Base-by-base conservation (phyloP, 2,329 filamentous ascomycete genomes). In the Ophiostoma angusticollis region DNA sequence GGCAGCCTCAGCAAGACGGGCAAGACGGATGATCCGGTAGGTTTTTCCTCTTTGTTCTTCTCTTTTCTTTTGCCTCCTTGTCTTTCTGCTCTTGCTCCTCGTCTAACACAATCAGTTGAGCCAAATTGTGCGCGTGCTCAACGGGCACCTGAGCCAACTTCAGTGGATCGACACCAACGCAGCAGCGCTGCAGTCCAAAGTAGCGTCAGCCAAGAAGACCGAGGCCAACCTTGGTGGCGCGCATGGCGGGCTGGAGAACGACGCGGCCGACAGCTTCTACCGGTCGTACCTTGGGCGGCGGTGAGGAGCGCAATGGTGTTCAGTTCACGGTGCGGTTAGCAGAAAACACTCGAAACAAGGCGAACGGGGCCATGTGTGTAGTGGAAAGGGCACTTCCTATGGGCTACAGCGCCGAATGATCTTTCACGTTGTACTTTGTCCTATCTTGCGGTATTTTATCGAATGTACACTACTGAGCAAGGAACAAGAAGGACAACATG, bases 91-190 rank as follows among this genome's bases (percentile, higher is more conserved):
- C 16, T 14, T 14, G 24, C 31, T 19, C 23, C 8, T 6, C 12
- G 5, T 31, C 45, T 45, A 43, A 46, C 40, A 17, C n/a, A 3
- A 0, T 56, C 13, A 95, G 80, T 70, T 96, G 54, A 89, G 85
- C 50, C 86, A 95, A 61, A 93, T 98, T 53, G 89, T 96, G 38
- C 80, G 85, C 46, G 86, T 96, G 35, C 78, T 98, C 50, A 98
- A 98, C 58, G 78, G 80, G 18, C 91, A 98, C 58, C 75, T 98
- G 27, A 78, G 79, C 25, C 87, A 95, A 59, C 70, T 98, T 44
- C 89, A 95, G 60, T 83, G 82, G 64, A 96, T 98, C 57, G 89
- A 96, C 55, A 75, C 78, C 47, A 87, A 89, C 47, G 83, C 89
- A 25, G 73, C 78, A 13, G 72, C 79, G 23, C 68, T 96, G 38